Base-by-base conservation (phyloP, 805 yeast genomes). In the Saturnispora ahearnii region DNA sequence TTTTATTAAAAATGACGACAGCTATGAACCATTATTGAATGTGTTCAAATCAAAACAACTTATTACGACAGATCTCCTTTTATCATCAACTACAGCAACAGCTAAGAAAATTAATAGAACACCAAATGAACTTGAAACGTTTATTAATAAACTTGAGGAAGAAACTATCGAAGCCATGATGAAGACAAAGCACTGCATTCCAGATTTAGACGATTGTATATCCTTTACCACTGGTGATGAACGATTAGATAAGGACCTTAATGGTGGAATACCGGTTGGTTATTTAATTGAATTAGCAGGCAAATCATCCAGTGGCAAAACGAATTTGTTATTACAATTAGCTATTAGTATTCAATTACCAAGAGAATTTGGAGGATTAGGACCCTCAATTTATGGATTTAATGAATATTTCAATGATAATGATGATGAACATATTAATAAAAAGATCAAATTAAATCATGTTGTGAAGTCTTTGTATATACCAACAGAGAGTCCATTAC, bases 291-390 rank as follows among this genome's bases (percentile, higher is more conserved):
- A 90, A 66, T 62, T 91, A 3, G 81, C 80, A 57, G 98, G 98
- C 0, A 84, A 83, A 26, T 80, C 95, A 46, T 86, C 95, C 0
- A 75, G 85, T 1, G 98, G 96, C 0, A 91, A 91, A 59, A 82
- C 96, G 0, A 95, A 90, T 56, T 66, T 90, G 4, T 66, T 85
- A 26, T 73, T 82, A 68, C 91, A 84, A 55, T 58, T 89, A 46
- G 72, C 84, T 2, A 67, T 80, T 3, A 67, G 80, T 2, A 78
- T 82, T 11, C 88, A 82, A 55, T 56, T 76, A 9, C 74, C 82
- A 0, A 43, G 26, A 10, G 66, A 62, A 15, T 55, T 65, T 34
- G 80, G 81, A 4, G 85, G 86, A 0, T 52, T 77, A 8, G 72
- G 67, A 1, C 53, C 57, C 0, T 62, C 66, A 2, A 51, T 65